A percentile compares a stretch with the other conserved stretches of the same genome.
Conservation (phyloP, 371 early-diverging fungal species). For the Actinomortierella wolfii region DNA sequence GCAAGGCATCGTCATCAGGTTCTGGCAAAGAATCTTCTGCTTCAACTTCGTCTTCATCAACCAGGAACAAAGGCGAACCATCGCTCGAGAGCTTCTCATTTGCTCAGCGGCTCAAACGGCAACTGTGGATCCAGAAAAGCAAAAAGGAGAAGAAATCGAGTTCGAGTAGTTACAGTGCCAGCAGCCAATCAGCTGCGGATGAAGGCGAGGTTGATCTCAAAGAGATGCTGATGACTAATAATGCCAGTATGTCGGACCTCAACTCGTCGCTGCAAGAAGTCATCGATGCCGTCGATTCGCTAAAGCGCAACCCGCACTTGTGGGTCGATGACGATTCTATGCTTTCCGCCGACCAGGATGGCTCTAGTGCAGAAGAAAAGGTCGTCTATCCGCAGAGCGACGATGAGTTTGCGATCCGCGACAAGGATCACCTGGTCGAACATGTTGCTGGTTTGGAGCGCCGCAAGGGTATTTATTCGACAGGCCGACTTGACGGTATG, state of each 20-base stretch:
- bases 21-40: conserved; percentile 24
- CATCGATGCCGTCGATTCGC: conserved; percentile 30
- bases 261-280: conserved; percentile 39
- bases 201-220: conserved; percentile 34
- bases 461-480: conserved; percentile 28
- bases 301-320: conserved; percentile 7
- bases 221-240: conserved; percentile 28
- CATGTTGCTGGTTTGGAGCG: conserved; percentile 13
- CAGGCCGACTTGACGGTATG: conserved; percentile 31
- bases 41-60: conserved; percentile 12
- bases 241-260: conserved; percentile 32
- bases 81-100: conserved; percentile 19
- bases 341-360: too few relatives aligned
- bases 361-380: neutral
- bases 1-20: conserved; percentile 13
- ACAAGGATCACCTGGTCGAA: conserved; percentile 24
- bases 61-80: neutral
- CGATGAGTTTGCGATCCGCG: conserved; percentile 36
- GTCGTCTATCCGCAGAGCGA: conserved; percentile 24
- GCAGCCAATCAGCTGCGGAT: neutral
- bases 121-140: conserved; percentile 34
- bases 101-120: conserved; percentile 35
- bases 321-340: too few relatives aligned
- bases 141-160: conserved; percentile 19
- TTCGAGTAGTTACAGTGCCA: neutral